Percentiles rank a stretch among this genome's conserved stretches.
Evolutionary conservation across 192 early-diverging fungal genomes (phyloP).

Genomic region (Backusella tarrabulga): DNA sequence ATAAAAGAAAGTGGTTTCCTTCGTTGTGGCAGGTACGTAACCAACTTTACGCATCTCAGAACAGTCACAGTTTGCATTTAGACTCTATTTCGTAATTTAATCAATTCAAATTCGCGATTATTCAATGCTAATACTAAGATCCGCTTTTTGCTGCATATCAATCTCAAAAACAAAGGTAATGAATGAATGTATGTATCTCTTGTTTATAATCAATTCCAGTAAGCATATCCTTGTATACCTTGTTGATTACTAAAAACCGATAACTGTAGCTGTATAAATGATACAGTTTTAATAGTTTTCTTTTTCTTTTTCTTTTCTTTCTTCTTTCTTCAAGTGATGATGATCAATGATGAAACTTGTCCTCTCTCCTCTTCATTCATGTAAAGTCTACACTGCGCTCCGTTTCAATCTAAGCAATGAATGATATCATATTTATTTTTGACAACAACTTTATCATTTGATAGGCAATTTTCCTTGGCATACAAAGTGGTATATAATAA

Average conservation of each 20-base stretch:
- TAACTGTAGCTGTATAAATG: neutral
- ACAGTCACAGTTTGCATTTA: neutral
- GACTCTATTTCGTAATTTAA: neutral
- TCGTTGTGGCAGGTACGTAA: constrained; percentile 9
- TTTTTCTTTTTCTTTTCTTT: neutral
- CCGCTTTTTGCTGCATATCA: neutral
- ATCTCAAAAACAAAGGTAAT: neutral
- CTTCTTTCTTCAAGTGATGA: neutral
- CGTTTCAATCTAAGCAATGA: neutral
- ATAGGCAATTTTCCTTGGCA: neutral
- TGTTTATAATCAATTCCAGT: too few relatives aligned
- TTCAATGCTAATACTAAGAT: neutral
- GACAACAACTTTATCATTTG: neutral
- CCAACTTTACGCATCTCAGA: neutral
- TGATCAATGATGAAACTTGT: neutral
- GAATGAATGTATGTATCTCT: neutral
- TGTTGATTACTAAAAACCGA: neutral
- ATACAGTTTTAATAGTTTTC: neutral
- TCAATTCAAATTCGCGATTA: neutral
- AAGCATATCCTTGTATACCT: too few relatives aligned
- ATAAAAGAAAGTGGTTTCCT: neutral
- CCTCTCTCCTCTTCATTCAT: neutral
- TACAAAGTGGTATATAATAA: neutral
- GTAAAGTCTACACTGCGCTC: neutral
- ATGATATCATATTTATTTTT: neutral